Evolutionary conservation across 2,329 filamentous ascomycete species (phyloP).

Genomic region (Venturia effusa): DNA sequence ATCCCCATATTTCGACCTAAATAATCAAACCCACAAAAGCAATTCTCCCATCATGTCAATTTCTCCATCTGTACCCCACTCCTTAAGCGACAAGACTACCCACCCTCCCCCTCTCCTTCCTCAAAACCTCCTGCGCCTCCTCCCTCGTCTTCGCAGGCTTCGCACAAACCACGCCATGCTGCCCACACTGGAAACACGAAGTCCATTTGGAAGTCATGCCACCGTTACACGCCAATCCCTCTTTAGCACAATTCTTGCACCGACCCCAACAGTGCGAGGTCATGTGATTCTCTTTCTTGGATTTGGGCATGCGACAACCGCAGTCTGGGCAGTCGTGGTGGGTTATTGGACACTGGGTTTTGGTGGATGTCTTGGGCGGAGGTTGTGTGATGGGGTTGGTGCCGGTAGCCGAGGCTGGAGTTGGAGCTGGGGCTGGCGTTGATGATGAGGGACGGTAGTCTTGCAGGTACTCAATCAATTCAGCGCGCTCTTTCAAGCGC

Average conservation of each 20-base stretch:
- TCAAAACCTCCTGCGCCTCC: neutral
- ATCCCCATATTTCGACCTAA: neutral
- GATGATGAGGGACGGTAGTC: neutral
- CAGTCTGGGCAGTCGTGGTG: neutral
- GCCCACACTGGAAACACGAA: neutral
- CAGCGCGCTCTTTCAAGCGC: neutral
- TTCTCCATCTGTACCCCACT: neutral
- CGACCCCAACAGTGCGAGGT: neutral
- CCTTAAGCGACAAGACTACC: neutral
- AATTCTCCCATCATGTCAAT: neutral
- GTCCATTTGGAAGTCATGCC: neutral
- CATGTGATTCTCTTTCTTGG: neutral
- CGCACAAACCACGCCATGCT: neutral
- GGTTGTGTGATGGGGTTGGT: neutral
- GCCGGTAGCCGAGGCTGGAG: no score
- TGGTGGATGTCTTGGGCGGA: neutral
- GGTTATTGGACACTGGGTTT: neutral
- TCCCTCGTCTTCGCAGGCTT: neutral
- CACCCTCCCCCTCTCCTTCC: neutral
- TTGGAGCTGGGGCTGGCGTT: neutral
- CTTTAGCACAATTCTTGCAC: neutral
- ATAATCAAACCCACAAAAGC: neutral
- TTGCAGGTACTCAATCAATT: neutral
- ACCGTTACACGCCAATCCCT: neutral
- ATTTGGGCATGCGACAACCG: neutral